Evolutionary conservation across 2,329 filamentous ascomycete genomes (phyloP).

Genomic region (Ophiostoma himal-ulmi): DNA sequence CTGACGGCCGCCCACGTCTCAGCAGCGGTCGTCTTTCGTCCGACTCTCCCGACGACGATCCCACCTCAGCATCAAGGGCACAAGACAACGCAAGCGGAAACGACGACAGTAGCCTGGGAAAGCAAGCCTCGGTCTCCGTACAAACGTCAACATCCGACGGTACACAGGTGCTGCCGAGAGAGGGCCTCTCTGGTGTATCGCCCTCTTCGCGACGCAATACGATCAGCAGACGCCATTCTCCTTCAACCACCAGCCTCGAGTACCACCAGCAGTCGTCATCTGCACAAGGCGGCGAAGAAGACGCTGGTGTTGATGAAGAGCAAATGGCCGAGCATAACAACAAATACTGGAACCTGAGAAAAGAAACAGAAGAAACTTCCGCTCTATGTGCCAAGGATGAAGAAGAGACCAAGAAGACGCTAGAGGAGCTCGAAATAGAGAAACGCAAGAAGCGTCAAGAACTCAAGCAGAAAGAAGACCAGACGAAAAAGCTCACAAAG

Average conservation of each 20-base stretch:
- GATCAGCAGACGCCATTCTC: conserved; percentile 68
- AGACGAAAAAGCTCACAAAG: conserved; percentile 74
- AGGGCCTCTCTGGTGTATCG: conserved; percentile 44
- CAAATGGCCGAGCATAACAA: conserved; percentile 74
- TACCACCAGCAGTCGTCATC: conserved; percentile 32
- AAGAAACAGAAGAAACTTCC: conserved; percentile 75
- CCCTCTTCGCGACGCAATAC: conserved; percentile 54
- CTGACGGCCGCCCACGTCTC: conserved; percentile 57
- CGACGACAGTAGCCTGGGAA: conserved; percentile 42
- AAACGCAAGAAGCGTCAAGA: conserved; percentile 71
- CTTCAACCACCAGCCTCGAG: conserved; percentile 57
- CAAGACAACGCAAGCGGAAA: conserved; percentile 40
- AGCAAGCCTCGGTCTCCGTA: conserved; percentile 24
- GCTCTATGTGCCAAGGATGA: conserved; percentile 66
- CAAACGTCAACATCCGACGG: conserved; percentile 15
- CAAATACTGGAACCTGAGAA: conserved; percentile 70
- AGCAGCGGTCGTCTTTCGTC: conserved; percentile 52
- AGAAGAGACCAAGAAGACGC: conserved; percentile 59
- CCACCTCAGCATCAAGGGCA: conserved; percentile 35
- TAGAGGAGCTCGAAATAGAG: conserved; percentile 67
- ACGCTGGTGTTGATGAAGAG: conserved; percentile 53
- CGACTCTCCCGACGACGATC: conserved; percentile 51
- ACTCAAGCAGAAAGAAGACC: conserved; percentile 85
- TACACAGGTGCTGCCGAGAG: conserved; percentile 54
- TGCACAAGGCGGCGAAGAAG: conserved; percentile 33